phyloP scores from a whole-genome alignment of 2,329 filamentous ascomycete species.

The Immersiporthe knoxdaviesiana region DNA sequence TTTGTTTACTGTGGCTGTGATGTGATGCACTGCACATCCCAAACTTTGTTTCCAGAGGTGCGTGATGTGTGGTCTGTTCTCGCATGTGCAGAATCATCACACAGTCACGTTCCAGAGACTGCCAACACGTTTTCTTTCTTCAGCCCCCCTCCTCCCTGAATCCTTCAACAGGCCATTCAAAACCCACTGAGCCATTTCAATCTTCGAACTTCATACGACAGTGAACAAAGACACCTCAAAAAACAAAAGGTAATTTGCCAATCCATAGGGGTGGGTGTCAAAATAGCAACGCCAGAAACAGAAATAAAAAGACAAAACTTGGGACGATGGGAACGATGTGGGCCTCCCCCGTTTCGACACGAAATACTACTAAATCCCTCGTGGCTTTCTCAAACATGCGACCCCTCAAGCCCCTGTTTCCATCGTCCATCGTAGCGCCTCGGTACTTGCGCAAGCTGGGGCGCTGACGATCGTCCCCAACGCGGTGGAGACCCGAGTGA shows the following conservation, averaged over 20 bases:
- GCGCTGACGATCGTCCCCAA: background rate
- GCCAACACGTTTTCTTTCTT: background rate
- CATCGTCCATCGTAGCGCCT: conserved; percentile 1
- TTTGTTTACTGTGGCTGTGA: background rate
- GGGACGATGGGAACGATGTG: background rate
- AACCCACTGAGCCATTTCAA: background rate
- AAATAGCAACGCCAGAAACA: background rate
- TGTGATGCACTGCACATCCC: background rate
- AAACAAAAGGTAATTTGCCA: background rate
- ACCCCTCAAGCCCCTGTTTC: background rate
- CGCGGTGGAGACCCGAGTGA: background rate
- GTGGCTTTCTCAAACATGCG: conserved; percentile 1
- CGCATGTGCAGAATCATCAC: background rate
- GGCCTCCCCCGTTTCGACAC: background rate
- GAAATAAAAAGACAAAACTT: background rate
- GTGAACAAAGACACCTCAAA: too few species aligned
- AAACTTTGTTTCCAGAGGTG: background rate
- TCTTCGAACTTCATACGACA: background rate
- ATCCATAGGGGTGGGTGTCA: background rate
- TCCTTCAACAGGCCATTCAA: background rate
- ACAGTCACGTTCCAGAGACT: background rate
- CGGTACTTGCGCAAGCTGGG: conserved; percentile 7
- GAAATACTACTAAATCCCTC: background rate
- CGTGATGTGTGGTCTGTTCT: background rate
- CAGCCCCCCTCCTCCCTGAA: background rate